Evolutionary conservation across 768 basidiomycete genomes (phyloP).

Genomic region (Russula foetens): DNA sequence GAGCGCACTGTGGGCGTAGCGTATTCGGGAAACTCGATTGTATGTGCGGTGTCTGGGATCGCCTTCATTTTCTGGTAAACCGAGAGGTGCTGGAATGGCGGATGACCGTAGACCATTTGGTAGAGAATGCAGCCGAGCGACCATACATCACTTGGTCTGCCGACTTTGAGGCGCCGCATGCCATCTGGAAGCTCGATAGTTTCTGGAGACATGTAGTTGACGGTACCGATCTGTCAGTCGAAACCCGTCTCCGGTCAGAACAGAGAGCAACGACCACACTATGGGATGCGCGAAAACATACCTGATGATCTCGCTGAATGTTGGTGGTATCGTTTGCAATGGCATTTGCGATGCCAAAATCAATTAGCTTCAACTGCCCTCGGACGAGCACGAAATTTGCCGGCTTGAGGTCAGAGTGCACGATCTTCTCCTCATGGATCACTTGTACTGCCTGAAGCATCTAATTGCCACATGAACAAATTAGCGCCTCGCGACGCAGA

Average conservation of each 20-base stretch:
- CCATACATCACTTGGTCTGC: conserved; percentile 95
- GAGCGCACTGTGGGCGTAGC: conserved; percentile 41
- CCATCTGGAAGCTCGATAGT: conserved; percentile 86
- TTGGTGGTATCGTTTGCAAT: conserved; percentile 99
- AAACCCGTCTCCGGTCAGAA: background rate
- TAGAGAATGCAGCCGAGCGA: conserved; percentile 96
- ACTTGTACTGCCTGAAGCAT: conserved; percentile 99
- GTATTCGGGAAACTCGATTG: conserved; percentile 77
- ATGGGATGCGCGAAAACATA: conserved; percentile 25
- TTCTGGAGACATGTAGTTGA: conserved; percentile 99
- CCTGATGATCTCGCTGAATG: conserved; percentile 94
- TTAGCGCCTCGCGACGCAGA: background rate
- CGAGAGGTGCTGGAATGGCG: conserved; percentile 83
- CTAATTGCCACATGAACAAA: conserved; percentile 33
- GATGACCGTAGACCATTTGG: conserved; percentile 95
- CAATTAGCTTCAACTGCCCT: conserved; percentile 93
- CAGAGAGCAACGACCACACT: background rate
- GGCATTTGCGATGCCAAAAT: conserved; percentile 99
- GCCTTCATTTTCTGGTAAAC: conserved; percentile 89
- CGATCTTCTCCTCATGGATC: conserved; percentile 97
- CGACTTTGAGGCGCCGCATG: conserved; percentile 87
- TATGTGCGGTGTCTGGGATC: conserved; percentile 70
- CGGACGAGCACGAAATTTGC: conserved; percentile 97
- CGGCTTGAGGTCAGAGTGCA: conserved; percentile 96
- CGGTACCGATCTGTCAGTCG: conserved; percentile 74